These are phyloP conservation scores for Tricholoma flavovirens DNA, from an alignment of 768 basidiomycete genomes.

Conservation along the genomic window DNA sequence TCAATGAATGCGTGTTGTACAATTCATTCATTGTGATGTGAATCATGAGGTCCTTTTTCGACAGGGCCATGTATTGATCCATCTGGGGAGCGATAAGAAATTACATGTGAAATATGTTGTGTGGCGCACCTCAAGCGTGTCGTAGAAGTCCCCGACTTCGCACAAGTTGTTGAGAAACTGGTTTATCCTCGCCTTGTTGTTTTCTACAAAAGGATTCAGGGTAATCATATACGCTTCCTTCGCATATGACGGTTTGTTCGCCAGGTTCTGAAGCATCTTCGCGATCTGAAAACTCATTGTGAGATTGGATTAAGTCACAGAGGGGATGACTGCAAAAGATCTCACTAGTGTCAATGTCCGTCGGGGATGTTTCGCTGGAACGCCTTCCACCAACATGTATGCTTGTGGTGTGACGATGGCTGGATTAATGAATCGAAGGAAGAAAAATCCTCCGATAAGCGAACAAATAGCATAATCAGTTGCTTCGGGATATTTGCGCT, in stretches of 20 bases:
- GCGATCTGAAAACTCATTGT: constrained; percentile 62
- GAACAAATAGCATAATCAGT: constrained; percentile 98
- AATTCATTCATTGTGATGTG: constrained; percentile 98
- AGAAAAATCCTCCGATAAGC: constrained; percentile 99
- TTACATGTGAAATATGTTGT: not conserved
- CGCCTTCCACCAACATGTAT: constrained; percentile 98
- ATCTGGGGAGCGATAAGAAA: constrained; percentile 49
- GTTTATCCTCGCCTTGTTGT: constrained; percentile 97
- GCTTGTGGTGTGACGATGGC: constrained; percentile 99
- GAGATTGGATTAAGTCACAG: constrained; percentile 4
- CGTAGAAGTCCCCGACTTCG: constrained; percentile 99
- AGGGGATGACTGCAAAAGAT: not conserved
- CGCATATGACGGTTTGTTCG: constrained; percentile 96
- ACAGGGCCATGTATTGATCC: constrained; percentile 99
- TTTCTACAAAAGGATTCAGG: constrained; percentile 97
- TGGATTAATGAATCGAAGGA: constrained; percentile 99
- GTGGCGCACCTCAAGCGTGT: constrained; percentile 79
- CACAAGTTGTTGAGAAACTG: constrained; percentile 95
- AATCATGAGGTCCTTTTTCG: constrained; percentile 97
- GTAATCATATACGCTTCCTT: constrained; percentile 99
- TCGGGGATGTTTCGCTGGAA: constrained; percentile 95
- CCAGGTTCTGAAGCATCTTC: constrained; percentile 99
- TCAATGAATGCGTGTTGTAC: constrained; percentile 96
- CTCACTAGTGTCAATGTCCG: constrained; percentile 83
- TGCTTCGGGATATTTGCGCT: constrained; percentile 99